Base-by-base conservation (phyloP, 2,329 filamentous ascomycete genomes). In the Clonostachys chloroleuca region DNA sequence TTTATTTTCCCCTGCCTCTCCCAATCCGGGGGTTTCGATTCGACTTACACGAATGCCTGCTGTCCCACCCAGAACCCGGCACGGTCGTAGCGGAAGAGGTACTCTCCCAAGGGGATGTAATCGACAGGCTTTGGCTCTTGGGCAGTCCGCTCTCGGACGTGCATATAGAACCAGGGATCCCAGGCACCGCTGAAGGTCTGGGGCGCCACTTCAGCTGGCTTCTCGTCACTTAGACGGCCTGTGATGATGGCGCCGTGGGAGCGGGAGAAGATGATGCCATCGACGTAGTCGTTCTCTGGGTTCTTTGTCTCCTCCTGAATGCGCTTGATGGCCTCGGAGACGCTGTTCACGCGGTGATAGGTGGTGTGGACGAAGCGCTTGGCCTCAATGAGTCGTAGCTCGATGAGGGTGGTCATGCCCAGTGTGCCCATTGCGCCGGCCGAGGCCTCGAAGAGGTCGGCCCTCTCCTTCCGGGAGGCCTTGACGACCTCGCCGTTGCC, bases 81-180 rank as follows among this genome's bases (percentile, higher is more conserved):
- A 41, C 86, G 79, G 64, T 89, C 86, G 68, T 89, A 89, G 44
- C 86, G 79, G 72, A 89, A 89, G 53, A 89, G 80, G 61, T 89
- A 89, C 60, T 89, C 85, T 37, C 80, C 78, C 5, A 89, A 67
- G 0, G 86, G 85, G 39, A 89, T 77, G 54, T 81, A 80, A 44
- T 87, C 82, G 46, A 61, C 54, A 14, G 56, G 47, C 36, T 39
- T 39, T 3, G 36, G 8, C 17, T 39, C 36, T 53, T 59, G 34
- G 47, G 60, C 47, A 43, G 54, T 44, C 49, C 61, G 61, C 37
- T 78, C 68, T 56, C 78, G 68, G 16, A 80, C 86, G 59, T 90
- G 86, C 49, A 91, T 71, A 60, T 89, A 91, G 64, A 83, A 89
- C 87, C 87, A 91, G 2, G 86, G 84, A 58, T 92, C 86, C 54